Evolutionary conservation across 106 monocot genomes (phyloP), one percentile per base, ranked within the genome.

Genomic region (Dendrobium nobile): DNA sequence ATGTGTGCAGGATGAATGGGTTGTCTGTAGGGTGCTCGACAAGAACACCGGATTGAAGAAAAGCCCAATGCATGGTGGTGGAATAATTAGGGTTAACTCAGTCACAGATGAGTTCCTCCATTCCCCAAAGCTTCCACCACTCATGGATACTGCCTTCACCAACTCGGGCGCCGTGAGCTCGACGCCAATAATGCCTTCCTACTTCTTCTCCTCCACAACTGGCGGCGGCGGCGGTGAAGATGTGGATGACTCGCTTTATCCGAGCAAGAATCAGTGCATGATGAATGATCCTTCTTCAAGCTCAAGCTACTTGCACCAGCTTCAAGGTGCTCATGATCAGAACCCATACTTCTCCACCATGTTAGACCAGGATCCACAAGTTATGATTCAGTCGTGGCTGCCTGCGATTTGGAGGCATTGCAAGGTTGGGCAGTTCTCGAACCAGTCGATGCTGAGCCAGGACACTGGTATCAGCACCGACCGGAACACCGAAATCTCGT

Each of bases 1-100:
- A 51, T 74, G 44, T 0, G 77, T 67, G 84, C 89, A 95, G 95
- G 95, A 95, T 81, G 92, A 92, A 73, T 95, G 95, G 95, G 92
- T 81, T 37, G 92, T 95, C 24, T 88, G 85, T 79, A 87, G 85
- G 81, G 87, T 95, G 26, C 86, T 92, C 81, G 83, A 90, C 78
- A 95, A 95, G 88, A 80, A 80, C 77, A 9, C 26, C 4, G 86
- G 79, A 8, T 16, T 37, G 2, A 88, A 88, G 82, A 88, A 79
- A 79, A 73, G 61, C 40, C 83, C 59, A 74, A 43, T 74, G 41
- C 74, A 42, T 7, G n/a, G 42, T 0, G 16, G 33, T 15, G 28
- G 70, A 3, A 9, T 37, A 3, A 5, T 28, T 37, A 70, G 70
- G 8, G 74, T 8, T 74, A 82, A 79, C 68, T 90, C 90, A 1